These are phyloP conservation scores for Arthrinium puccinioides DNA, from an alignment of 2,329 filamentous ascomycete species.

Conservation along the genomic window DNA sequence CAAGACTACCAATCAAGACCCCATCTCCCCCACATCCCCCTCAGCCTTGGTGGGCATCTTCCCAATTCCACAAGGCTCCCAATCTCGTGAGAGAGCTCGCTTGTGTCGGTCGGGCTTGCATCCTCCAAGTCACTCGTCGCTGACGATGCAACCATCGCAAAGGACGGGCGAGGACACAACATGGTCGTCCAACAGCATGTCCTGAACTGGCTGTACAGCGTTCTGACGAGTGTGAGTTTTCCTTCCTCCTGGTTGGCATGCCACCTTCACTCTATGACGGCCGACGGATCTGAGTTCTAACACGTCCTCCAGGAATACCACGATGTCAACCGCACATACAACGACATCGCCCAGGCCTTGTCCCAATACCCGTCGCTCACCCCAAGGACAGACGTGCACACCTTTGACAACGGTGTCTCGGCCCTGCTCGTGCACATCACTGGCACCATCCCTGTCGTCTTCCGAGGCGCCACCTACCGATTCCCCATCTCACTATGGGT, in stretches of 20 bases:
- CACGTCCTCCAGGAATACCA: constrained; percentile 66
- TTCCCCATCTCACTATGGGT: constrained; percentile 93
- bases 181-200: constrained; percentile 81
- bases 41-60: constrained; percentile 3
- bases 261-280: not conserved
- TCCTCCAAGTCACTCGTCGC: too few relatives aligned
- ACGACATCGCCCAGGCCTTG: constrained; percentile 78
- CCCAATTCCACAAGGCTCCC: too few relatives aligned
- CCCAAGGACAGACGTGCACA: constrained; percentile 91
- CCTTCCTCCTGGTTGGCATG: not conserved
- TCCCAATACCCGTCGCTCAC: constrained; percentile 72
- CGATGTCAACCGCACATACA: constrained; percentile 88
- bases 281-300: too few relatives aligned
- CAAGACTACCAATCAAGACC: too few relatives aligned
- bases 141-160: not conserved
- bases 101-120: not conserved
- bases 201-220: constrained; percentile 91
- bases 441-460: constrained; percentile 85
- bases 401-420: constrained; percentile 81
- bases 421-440: constrained; percentile 79
- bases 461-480: constrained; percentile 81
- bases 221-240: constrained; percentile 63
- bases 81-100: not conserved
- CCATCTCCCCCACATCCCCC: not conserved
- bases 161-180: constrained; percentile 13